A percentile compares a stretch with the other conserved stretches of the same genome.
These are phyloP conservation scores for Rugosomyces carneus DNA, from an alignment of 1,284 basidiomycete species.

Conservation along the genomic window DNA sequence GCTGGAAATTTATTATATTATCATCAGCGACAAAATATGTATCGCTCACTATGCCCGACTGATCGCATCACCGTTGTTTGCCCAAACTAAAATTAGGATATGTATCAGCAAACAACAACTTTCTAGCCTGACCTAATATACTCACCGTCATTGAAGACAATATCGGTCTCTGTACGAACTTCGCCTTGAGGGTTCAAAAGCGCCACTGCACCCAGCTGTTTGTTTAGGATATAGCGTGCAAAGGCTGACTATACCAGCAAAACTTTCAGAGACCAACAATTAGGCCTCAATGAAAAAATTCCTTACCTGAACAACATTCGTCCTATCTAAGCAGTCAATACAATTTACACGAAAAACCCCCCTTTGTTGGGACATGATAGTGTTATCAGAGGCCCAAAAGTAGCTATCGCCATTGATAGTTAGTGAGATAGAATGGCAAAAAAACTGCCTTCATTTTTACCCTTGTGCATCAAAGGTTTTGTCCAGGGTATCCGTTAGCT, in stretches of 20 bases:
- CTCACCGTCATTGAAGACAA: conserved; percentile 82
- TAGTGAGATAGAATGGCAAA: too few species aligned
- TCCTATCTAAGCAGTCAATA: conserved; percentile 89
- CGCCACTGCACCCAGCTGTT: conserved; percentile 79
- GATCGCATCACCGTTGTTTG: conserved; percentile 90
- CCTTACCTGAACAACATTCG: conserved; percentile 79
- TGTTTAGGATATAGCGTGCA: conserved; percentile 74
- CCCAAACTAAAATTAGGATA: conserved; percentile 65
- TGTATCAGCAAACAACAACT: not conserved
- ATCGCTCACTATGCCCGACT: conserved; percentile 76
- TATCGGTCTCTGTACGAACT: conserved; percentile 58
- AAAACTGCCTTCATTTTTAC: conserved; percentile 29
- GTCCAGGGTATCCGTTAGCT: conserved; percentile 67
- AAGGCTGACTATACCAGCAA: conserved; percentile 69
- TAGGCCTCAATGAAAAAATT: not conserved
- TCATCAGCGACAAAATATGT: not conserved
- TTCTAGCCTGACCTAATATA: too few species aligned
- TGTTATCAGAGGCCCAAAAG: conserved; percentile 76
- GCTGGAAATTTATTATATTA: conserved; percentile 30
- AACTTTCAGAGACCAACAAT: not conserved
- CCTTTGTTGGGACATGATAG: conserved; percentile 73
- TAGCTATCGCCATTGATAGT: conserved; percentile 44
- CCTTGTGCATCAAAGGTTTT: conserved; percentile 75
- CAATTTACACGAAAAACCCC: conserved; percentile 87
- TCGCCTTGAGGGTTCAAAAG: conserved; percentile 49